phyloP scores from a whole-genome alignment of 2,329 filamentous ascomycete species.

The Mycosphaerella sp. region DNA sequence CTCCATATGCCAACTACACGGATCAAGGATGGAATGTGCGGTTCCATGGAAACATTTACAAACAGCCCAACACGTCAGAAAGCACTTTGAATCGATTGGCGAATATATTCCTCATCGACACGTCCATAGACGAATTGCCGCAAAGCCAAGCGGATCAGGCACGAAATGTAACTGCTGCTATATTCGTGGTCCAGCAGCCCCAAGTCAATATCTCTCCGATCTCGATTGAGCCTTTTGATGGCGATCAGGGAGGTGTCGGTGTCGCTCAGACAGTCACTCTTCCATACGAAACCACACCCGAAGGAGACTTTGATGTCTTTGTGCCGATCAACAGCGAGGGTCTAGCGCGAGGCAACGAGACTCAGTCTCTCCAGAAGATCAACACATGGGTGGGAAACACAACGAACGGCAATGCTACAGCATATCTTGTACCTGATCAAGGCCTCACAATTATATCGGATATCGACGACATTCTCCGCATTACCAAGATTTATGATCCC shows the following conservation, averaged over 20 bases:
- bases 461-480: constrained; percentile 73
- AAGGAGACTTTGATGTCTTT: constrained; percentile 71
- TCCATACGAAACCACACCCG: constrained; percentile 58
- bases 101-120: constrained; percentile 63
- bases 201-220: constrained; percentile 56
- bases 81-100: constrained; percentile 62
- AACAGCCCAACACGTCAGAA: constrained; percentile 62
- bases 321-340: constrained; percentile 57
- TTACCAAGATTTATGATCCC: constrained; percentile 74
- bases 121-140: constrained; percentile 54
- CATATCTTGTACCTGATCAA: constrained; percentile 64
- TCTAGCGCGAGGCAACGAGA: constrained; percentile 58
- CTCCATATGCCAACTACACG: constrained; percentile 67
- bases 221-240: constrained; percentile 54
- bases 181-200: constrained; percentile 69
- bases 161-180: constrained; percentile 64
- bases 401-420: constrained; percentile 66
- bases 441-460: constrained; percentile 70
- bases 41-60: constrained; percentile 76
- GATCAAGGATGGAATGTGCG: constrained; percentile 69
- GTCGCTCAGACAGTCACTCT: constrained; percentile 56
- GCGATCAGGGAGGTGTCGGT: constrained; percentile 43
- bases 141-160: constrained; percentile 58
- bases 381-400: constrained; percentile 60
- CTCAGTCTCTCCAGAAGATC: constrained; percentile 58